A percentile compares a stretch with the other conserved stretches of the same genome.
Conservation (phyloP, 805 yeast species). For the Ogataea methylovora region DNA sequence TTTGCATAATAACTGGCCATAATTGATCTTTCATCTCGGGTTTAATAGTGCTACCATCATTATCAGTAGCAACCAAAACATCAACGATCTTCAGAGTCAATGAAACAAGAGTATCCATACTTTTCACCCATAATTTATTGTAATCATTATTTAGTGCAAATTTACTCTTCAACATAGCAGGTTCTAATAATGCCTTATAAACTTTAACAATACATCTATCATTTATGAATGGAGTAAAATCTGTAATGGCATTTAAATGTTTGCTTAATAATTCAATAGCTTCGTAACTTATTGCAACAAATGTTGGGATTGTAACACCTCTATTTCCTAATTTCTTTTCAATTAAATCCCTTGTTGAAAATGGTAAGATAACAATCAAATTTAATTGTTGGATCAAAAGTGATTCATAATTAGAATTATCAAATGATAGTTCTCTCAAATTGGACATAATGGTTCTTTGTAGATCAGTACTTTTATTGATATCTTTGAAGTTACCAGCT, state of each 20-base stretch:
- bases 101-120: constrained; percentile 32
- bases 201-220: constrained; percentile 41
- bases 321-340: constrained; percentile 39
- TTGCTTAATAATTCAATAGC: constrained; percentile 34
- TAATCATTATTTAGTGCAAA: constrained; percentile 21
- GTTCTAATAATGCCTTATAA: constrained; percentile 43
- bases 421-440: constrained; percentile 25
- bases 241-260: constrained; percentile 25
- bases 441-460: constrained; percentile 53
- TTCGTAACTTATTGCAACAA: constrained; percentile 48
- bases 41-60: constrained; percentile 5
- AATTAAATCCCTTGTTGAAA: constrained; percentile 51
- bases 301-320: constrained; percentile 48
- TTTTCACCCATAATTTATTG: constrained; percentile 47
- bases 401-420: constrained; percentile 32
- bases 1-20: constrained; percentile 36
- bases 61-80: constrained; percentile 8
- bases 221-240: constrained; percentile 29
- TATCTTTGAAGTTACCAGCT: constrained; percentile 50
- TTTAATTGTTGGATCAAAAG: constrained; percentile 47
- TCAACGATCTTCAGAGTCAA: constrained; percentile 26
- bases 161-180: constrained; percentile 35
- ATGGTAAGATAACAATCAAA: constrained; percentile 48
- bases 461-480: constrained; percentile 48
- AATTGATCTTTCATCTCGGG: constrained; percentile 12